Conservation (phyloP, 2,329 filamentous ascomycete species). For the Rutstroemia sydowiana region DNA sequence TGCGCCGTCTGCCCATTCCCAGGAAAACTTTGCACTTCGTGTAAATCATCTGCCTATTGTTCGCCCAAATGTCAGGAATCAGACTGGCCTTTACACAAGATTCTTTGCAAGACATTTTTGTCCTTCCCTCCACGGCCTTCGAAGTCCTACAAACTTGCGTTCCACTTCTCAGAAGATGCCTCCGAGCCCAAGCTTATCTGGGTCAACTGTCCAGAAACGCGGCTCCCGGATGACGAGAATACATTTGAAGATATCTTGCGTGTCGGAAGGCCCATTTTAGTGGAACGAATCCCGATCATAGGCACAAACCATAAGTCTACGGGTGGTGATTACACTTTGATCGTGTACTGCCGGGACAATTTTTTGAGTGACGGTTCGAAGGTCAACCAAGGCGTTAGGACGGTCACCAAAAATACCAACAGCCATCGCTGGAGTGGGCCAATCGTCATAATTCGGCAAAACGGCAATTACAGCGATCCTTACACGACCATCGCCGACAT, state of each 20-base stretch:
- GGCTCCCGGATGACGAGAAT: not conserved
- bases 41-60: not conserved
- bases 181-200: not conserved
- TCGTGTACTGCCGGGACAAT: not conserved
- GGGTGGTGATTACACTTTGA: not conserved
- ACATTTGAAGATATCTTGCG: not conserved
- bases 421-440: not conserved
- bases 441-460: not conserved
- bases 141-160: not conserved
- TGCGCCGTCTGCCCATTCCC: not conserved
- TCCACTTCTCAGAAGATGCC: not conserved
- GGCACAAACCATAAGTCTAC: not conserved
- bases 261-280: not conserved
- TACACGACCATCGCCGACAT: not conserved
- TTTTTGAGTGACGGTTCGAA: not conserved
- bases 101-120: not conserved
- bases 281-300: not conserved
- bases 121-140: not conserved
- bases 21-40: not conserved
- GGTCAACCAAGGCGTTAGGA: not conserved
- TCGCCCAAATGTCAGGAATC: not conserved
- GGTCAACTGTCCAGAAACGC: not conserved
- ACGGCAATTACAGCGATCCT: not conserved
- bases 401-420: not conserved
- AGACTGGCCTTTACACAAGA: not conserved